Base-by-base conservation (phyloP, 495 filamentous ascomycete species). In the Chaetomium cochliodes region DNA sequence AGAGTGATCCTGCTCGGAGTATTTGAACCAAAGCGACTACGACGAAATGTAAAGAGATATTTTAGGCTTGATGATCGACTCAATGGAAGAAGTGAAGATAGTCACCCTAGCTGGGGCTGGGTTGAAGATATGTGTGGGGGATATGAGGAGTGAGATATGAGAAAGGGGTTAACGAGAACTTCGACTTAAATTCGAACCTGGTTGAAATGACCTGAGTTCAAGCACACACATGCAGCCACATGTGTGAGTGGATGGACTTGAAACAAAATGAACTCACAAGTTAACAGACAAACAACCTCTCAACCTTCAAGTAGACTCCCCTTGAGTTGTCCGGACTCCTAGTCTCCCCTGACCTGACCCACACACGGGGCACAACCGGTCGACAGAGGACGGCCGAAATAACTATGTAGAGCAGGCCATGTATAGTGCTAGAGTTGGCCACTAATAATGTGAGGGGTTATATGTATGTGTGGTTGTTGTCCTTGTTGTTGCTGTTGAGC, bases 361-460 rank as follows among this genome's bases (percentile, higher is more conserved):
- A 53, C 33, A 15, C 49, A 62, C 49, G 2, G 37, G 59, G 59
- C 22, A 33, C 37, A 44, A 25, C 8, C 28, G 49, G 47, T 13
- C 6, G 47, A 28, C 30, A 18, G 5, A 49, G 12, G 44, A 50
- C 42, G 13, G 13, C 33, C 16, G 42, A 2, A 8, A 16, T 15
- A 59, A 23, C 28, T 60, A 60, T 37, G 8, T n/a, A 41, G 46
- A 41, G 28, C 44, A 18, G 11, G 28, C 28, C 58, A 60, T 60
- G n/a, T 37, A 51, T 23, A 18, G 13, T 51, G 20, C 2, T 50
- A 1, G 30, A 23, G 33, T 58, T 42, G 41, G 0, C 16, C n/a
- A 15, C n/a, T 23, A 20, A 23, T 7, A 16, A 18, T 16, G 37
- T 15, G 18, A 51, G n/a, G 3, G n/a, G 18, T 11, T n/a, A 18